These are phyloP conservation scores for Lachnellula arida DNA, from an alignment of 2,329 filamentous ascomycete species.

Conservation along the genomic window DNA sequence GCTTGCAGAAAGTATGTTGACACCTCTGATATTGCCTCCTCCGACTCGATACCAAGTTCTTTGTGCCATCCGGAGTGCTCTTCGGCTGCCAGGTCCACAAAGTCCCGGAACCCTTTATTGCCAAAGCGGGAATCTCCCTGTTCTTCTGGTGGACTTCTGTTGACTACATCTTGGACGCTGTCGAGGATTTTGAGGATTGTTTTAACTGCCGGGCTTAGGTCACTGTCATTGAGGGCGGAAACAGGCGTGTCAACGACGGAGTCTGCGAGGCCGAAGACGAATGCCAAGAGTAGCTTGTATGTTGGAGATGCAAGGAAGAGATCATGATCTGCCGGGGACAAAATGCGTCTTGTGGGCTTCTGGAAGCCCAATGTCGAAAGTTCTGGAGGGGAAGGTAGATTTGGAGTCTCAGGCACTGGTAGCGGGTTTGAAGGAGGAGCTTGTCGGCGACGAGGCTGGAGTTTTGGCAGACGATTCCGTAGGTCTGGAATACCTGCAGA, in stretches of 20 bases:
- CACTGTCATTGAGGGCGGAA: slow-evolving; percentile 52
- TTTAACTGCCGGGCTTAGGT: slow-evolving; percentile 55
- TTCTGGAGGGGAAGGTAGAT: slow-evolving; percentile 63
- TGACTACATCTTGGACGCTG: slow-evolving; percentile 61
- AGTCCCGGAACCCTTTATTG: slow-evolving; percentile 83
- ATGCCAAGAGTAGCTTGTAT: slow-evolving; percentile 71
- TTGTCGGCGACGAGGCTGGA: slow-evolving; percentile 59
- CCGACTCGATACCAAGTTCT: slow-evolving; percentile 48
- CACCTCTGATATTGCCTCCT: slow-evolving; percentile 61
- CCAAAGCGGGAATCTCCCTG: slow-evolving; percentile 88
- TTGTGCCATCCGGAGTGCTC: slow-evolving; percentile 57
- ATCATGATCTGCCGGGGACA: slow-evolving; percentile 75
- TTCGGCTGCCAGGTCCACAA: slow-evolving; percentile 64
- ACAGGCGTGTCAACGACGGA: slow-evolving; percentile 67
- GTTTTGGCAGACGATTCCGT: slow-evolving; percentile 58
- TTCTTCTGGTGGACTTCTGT: slow-evolving; percentile 72
- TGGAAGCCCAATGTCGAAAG: slow-evolving; percentile 56
- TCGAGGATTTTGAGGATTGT: slow-evolving; percentile 67
- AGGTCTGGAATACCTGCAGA: slow-evolving; percentile 41
- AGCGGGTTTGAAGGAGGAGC: slow-evolving; percentile 47
- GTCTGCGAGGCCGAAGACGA: slow-evolving; percentile 83
- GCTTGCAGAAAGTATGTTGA: slow-evolving; percentile 76
- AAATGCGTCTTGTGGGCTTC: slow-evolving; percentile 70
- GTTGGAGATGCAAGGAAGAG: slow-evolving; percentile 75
- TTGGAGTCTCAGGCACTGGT: slow-evolving; percentile 71